Percentiles rank a stretch among this genome's conserved stretches.
Conservation (phyloP, 2,329 filamentous ascomycete species). For the Penicillium sp. region DNA sequence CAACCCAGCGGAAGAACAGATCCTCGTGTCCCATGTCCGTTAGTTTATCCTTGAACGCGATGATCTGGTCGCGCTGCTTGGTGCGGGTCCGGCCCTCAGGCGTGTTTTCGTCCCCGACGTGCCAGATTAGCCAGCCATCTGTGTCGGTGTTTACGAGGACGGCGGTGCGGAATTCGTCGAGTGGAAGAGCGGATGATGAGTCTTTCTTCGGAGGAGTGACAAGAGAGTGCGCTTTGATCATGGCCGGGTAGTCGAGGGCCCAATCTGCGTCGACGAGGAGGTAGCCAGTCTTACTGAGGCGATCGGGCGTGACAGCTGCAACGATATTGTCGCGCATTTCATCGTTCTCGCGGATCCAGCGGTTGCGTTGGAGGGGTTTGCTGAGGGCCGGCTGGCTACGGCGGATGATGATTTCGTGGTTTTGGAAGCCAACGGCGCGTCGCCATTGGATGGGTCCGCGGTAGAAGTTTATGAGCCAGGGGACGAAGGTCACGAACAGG, state of each 20-base stretch:
- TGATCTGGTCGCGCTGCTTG: slow-evolving; percentile 67
- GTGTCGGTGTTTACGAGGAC: slow-evolving; percentile 72
- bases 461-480: slow-evolving; percentile 76
- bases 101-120: slow-evolving; percentile 62
- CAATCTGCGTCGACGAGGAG: slow-evolving; percentile 83
- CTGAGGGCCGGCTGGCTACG: slow-evolving; percentile 74
- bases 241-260: slow-evolving; percentile 84
- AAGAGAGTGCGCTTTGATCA: slow-evolving; percentile 74
- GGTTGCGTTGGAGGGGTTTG: slow-evolving; percentile 56
- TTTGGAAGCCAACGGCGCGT: slow-evolving; percentile 73
- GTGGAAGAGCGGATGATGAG: slow-evolving; percentile 38
- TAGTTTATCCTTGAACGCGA: slow-evolving; percentile 78
- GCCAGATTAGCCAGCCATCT: slow-evolving; percentile 71
- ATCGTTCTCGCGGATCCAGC: slow-evolving; percentile 56
- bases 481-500: slow-evolving; percentile 69
- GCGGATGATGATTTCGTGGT: slow-evolving; percentile 80
- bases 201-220: slow-evolving; percentile 53
- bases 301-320: slow-evolving; percentile 70
- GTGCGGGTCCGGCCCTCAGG: slow-evolving; percentile 45
- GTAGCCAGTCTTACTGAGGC: slow-evolving; percentile 83
- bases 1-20: slow-evolving; percentile 90
- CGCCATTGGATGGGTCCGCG: slow-evolving; percentile 74
- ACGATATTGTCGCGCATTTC: slow-evolving; percentile 62
- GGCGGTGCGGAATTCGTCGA: slow-evolving; percentile 73
- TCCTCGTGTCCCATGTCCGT: slow-evolving; percentile 80